A percentile compares a stretch with the other conserved stretches of the same genome.
These are phyloP conservation scores for Rhododendron williamsianum DNA, from an alignment of 148 eudicot genomes.

Conservation along the genomic window DNA sequence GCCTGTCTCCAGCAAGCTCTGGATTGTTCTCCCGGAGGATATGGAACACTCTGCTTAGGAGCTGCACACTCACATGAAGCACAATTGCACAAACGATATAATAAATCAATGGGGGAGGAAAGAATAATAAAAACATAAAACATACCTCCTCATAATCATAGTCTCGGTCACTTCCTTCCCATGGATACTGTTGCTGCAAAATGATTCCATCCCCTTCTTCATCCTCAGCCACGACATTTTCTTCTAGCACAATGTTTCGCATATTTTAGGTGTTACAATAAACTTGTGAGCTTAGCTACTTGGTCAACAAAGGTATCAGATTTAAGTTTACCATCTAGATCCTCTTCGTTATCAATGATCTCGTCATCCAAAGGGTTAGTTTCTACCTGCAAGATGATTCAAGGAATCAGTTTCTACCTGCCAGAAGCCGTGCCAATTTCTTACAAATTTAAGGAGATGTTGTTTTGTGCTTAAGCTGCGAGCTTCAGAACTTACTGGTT, in stretches of 20 bases:
- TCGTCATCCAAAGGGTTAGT: slow-evolving; percentile 7
- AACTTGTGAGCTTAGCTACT: background rate
- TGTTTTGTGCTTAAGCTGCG: background rate
- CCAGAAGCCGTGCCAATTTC: background rate
- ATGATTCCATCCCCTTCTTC: slow-evolving; percentile 18
- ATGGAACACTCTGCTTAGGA: slow-evolving; percentile 29
- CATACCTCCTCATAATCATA: slow-evolving; percentile 42
- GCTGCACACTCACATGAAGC: slow-evolving; percentile 23
- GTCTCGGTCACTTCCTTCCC: slow-evolving; percentile 36
- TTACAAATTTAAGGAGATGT: background rate
- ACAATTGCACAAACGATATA: background rate
- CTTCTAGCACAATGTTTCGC: background rate
- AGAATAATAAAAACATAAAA: background rate
- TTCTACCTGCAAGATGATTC: slow-evolving; percentile 14
- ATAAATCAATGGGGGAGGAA: slow-evolving; percentile 4
- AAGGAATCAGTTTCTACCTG: slow-evolving; percentile 16
- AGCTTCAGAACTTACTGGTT: slow-evolving; percentile 16
- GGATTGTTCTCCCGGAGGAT: slow-evolving; percentile 35
- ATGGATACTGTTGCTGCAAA: slow-evolving; percentile 17
- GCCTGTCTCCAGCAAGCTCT: slow-evolving; percentile 38
- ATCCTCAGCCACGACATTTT: slow-evolving; percentile 9
- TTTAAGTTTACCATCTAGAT: slow-evolving; percentile 15
- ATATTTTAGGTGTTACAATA: background rate
- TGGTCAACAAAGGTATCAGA: background rate
- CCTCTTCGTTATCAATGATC: slow-evolving; percentile 11